phyloP scores from a whole-genome alignment of 2,329 filamentous ascomycete genomes.

The Alternaria ethzedia region DNA sequence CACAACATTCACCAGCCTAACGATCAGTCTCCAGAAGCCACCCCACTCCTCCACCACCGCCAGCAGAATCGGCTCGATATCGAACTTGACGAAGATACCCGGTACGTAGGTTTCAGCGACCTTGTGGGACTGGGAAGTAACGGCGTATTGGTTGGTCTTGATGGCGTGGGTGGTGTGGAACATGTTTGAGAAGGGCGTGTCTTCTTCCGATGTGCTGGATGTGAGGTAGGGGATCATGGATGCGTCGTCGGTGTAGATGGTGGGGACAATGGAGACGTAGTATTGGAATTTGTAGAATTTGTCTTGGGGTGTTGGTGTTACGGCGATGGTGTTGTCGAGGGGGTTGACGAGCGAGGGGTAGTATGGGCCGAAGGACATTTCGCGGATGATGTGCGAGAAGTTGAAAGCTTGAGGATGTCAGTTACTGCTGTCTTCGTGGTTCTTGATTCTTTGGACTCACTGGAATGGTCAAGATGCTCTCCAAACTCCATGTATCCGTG shows the following conservation, averaged over 20 bases:
- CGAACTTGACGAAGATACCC: conserved; percentile 97
- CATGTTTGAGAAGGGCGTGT: conserved; percentile 44
- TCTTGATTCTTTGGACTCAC: conserved; percentile 59
- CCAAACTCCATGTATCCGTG: conserved; percentile 90
- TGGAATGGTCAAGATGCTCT: conserved; percentile 78
- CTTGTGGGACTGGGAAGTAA: conserved; percentile 81
- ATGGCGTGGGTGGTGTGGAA: conserved; percentile 63
- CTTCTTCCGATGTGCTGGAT: conserved; percentile 42
- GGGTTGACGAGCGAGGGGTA: conserved; percentile 94
- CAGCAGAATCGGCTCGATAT: conserved; percentile 93
- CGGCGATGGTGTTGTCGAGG: conserved; percentile 89
- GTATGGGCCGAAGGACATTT: conserved; percentile 96
- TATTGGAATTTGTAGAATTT: conserved; percentile 99
- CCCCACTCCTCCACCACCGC: conserved; percentile 83
- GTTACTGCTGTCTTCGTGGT: neutral
- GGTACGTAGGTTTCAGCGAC: conserved; percentile 76
- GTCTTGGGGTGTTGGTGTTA: conserved; percentile 72
- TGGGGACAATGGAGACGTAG: conserved; percentile 93
- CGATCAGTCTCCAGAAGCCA: conserved; percentile 73
- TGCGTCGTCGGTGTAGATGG: conserved; percentile 73
- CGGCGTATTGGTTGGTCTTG: conserved; percentile 96
- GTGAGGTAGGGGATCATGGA: conserved; percentile 56
- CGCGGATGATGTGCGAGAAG: conserved; percentile 95
- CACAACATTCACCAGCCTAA: conserved; percentile 89
- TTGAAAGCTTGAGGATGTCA: conserved; percentile 75